Percentiles rank a stretch among this genome's conserved stretches.
Evolutionary conservation across 768 basidiomycete species (phyloP).

Genomic region (Scleroderma bovista): DNA sequence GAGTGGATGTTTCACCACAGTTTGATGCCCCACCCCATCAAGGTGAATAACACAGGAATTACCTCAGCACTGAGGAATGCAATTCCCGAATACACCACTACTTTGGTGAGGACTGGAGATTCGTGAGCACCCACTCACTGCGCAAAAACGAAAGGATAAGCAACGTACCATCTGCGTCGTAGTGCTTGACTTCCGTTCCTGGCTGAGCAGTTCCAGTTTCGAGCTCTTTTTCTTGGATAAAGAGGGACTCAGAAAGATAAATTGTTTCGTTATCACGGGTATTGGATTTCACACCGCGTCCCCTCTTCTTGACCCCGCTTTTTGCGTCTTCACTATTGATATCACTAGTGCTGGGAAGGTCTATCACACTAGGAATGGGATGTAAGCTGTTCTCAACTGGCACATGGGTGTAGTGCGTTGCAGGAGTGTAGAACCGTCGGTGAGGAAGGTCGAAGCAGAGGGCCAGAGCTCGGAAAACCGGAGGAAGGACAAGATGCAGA

Average conservation of each 20-base stretch:
- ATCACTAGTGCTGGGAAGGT: conserved; percentile 50
- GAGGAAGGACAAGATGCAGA: conserved; percentile 72
- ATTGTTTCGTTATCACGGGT: conserved; percentile 13
- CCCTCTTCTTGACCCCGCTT: conserved; percentile 23
- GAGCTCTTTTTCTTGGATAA: conserved; percentile 16
- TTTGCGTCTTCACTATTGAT: conserved; percentile 38
- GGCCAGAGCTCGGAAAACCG: conserved; percentile 73
- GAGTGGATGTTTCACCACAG: conserved; percentile 23
- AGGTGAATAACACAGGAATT: conserved; percentile 63
- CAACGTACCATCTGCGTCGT: conserved; percentile 77
- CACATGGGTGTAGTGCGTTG: conserved; percentile 78
- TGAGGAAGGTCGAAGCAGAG: conserved; percentile 68
- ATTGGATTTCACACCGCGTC: conserved; percentile 11
- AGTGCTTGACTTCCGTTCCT: conserved; percentile 50
- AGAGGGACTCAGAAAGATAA: conserved; percentile 20
- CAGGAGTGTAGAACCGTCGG: conserved; percentile 84
- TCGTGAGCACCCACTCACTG: conserved; percentile 1
- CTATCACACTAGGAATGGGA: conserved; percentile 82
- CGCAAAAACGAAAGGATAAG: conserved; percentile 2
- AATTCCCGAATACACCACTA: conserved; percentile 87
- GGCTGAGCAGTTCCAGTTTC: conserved; percentile 19
- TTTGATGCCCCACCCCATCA: conserved; percentile 61
- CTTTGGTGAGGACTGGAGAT: conserved; percentile 72
- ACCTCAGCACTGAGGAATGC: conserved; percentile 58
- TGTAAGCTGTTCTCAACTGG: conserved; percentile 56